phyloP scores from a whole-genome alignment of 345 rosid genomes.

The Salix dunnii region DNA sequence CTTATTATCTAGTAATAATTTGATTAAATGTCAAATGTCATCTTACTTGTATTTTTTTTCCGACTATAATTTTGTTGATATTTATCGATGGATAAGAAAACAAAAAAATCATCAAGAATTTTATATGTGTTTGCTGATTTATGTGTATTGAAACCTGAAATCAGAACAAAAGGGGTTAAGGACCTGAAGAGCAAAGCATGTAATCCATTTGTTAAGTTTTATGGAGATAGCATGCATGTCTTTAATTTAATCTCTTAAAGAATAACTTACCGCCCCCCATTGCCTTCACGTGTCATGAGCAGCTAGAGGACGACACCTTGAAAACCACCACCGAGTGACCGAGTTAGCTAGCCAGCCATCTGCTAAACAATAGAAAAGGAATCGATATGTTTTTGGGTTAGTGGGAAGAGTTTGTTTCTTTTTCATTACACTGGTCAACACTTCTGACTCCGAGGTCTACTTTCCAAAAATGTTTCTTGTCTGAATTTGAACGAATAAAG shows the following conservation, averaged over 20 bases:
- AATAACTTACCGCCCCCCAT: slow-evolving; percentile 22
- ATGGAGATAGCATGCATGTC: not conserved
- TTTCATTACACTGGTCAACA: slow-evolving; percentile 33
- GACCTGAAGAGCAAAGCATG: too few relatives aligned
- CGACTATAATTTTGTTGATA: too few relatives aligned
- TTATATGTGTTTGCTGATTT: too few relatives aligned
- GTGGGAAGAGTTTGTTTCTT: not conserved
- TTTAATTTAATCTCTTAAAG: not conserved
- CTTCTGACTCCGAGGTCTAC: slow-evolving; percentile 6
- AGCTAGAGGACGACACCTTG: slow-evolving; percentile 36
- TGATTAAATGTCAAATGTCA: too few relatives aligned
- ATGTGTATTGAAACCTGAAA: too few relatives aligned
- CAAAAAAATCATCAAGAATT: too few relatives aligned
- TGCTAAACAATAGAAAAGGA: not conserved
- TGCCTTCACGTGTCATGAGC: slow-evolving; percentile 39
- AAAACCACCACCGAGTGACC: slow-evolving; percentile 26
- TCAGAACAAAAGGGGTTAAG: too few relatives aligned
- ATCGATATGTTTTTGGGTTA: not conserved
- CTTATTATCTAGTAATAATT: not conserved
- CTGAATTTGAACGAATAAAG: not conserved
- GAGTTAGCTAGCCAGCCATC: not conserved
- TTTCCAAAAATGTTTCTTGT: slow-evolving; percentile 24
- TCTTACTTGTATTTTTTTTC: too few relatives aligned
- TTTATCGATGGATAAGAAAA: too few relatives aligned
- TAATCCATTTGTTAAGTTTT: too few relatives aligned